Evolutionary conservation across 1,284 basidiomycete species (phyloP), one percentile per base, ranked within the genome.

Genomic region (Volvariella surrecta): DNA sequence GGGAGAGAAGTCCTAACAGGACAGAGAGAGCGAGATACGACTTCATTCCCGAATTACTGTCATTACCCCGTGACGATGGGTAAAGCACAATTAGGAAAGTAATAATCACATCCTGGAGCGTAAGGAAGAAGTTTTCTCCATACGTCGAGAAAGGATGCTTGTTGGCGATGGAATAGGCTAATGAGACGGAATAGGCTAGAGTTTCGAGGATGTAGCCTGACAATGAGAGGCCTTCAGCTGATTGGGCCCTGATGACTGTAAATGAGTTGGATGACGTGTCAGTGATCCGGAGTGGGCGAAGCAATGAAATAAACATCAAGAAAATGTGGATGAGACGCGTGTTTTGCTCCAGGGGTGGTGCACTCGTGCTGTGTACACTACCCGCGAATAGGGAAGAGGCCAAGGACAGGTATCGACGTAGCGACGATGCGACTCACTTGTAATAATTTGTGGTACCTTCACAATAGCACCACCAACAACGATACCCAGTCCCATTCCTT

Each of bases 101-200:
- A 59, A 93, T 88, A 62, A 85, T 51, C 51, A 82, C 70, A 64
- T 93, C 92, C 60, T 93, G 89, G 37, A 89, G 55, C 18, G 87
- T 82, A 43, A 95, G 74, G 73, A 93, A 93, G 48, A 89, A 60
- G 67, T 92, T 94, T 62, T 95, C 91, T 56, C 94, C 94, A 52
- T 96, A 98, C 1, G 94, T 96, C 30, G 88, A 91, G 70, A 96
- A 94, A 0, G 94, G 91, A 60, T 94, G 93, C 17, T 70, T 62
- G 57, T 87, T 84, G 32, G 90, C 73, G 49, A 79, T 80, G 2
- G 90, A 85, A 64, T 97, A 98, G n/a, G 77, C 76, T 32, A 90
- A 73, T 0, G 81, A 89, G 57, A 96, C 90, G 32, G 83, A 85
- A 56, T 94, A 95, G 0, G 89, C 75, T 13, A 88, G 66, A 0